Evolutionary conservation across 371 early-diverging fungal genomes (phyloP), one percentile per base, ranked within the genome.

Genomic region (Mortierella polycephala): DNA sequence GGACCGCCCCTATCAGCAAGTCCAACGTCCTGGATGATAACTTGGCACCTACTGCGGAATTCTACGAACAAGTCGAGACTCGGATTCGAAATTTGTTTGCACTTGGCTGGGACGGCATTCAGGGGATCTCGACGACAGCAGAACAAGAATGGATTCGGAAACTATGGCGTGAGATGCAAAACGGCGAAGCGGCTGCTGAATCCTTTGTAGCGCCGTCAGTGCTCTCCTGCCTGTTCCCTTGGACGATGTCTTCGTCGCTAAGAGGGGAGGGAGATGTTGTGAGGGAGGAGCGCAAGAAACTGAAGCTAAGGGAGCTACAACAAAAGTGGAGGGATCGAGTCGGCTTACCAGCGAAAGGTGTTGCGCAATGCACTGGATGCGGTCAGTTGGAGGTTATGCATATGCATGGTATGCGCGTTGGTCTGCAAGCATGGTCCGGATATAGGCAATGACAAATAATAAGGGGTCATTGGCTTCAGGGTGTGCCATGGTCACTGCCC

Each of bases 301-400:
- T 72, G 21, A 73, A 69, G 57, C 42, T 61, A 40, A 58, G 23
- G 23, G 73, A 69, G 40, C n/a, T 69, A 10, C 61, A 69, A 39
- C 66, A 63, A 46, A 57, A 55, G 20, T 79, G 73, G 80, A 62
- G 73, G 44, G 69, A 67, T 2, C 65, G 60, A 12, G 59, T 73
- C 16, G 72, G 72, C 23, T 12, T 76, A 21, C 77, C 77, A 0
- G 70, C 41, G 8, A 68, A 71, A n/a, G 71, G 68, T 0, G 68
- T 30, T 20, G 55, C 60, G 37, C 57, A 55, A 39, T 79, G 80
- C 56, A 57, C 42, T 45, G 20, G 7, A 0, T 79, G 80, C 49
- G 80, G 73, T 7, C 80, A 79, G 44, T 13, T 69, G 44, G 73
- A 79, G 47, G 69, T 79, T n/a, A 79, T 79, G 80, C 80, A 79